phyloP scores from a whole-genome alignment of 129 eudicot genomes.

The Chrysanthemum lavandulifolium region DNA sequence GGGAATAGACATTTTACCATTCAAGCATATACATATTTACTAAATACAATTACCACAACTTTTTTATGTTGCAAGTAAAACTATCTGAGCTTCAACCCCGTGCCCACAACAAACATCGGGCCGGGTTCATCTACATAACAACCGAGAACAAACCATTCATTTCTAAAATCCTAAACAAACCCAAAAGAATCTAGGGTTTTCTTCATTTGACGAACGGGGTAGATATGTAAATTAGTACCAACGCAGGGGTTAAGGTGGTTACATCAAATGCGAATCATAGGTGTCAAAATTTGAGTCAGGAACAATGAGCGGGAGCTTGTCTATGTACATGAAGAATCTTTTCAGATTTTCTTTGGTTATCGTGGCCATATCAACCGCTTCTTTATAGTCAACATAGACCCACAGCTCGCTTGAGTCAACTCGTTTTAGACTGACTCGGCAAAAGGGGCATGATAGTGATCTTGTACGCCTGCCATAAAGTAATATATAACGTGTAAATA shows the following conservation, averaged over 20 bases:
- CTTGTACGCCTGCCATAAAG: conserved; percentile 50
- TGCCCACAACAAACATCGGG: conserved; percentile 41
- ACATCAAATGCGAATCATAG: conserved; percentile 57
- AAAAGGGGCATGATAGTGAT: conserved; percentile 64
- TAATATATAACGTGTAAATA: not conserved
- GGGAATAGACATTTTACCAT: conserved; percentile 23
- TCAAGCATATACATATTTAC: conserved; percentile 38
- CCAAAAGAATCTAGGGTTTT: conserved; percentile 22
- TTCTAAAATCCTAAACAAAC: conserved; percentile 28
- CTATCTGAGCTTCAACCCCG: conserved; percentile 36
- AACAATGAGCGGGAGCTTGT: conserved; percentile 59
- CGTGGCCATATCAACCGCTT: conserved; percentile 45
- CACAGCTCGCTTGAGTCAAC: conserved; percentile 67
- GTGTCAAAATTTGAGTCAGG: conserved; percentile 54
- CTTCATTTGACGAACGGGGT: conserved; percentile 20
- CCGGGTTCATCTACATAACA: conserved; percentile 35
- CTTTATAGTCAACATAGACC: conserved; percentile 52
- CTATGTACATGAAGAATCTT: conserved; percentile 60
- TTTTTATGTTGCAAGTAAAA: conserved; percentile 33
- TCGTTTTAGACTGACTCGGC: conserved; percentile 67
- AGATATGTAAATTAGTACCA: conserved; percentile 29
- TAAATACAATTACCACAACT: conserved; percentile 39
- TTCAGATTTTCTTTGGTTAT: conserved; percentile 53
- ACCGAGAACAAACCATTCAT: conserved; percentile 31
- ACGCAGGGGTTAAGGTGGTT: conserved; percentile 23